Base-by-base conservation (phyloP, 768 basidiomycete species). In the Russula abietina region DNA sequence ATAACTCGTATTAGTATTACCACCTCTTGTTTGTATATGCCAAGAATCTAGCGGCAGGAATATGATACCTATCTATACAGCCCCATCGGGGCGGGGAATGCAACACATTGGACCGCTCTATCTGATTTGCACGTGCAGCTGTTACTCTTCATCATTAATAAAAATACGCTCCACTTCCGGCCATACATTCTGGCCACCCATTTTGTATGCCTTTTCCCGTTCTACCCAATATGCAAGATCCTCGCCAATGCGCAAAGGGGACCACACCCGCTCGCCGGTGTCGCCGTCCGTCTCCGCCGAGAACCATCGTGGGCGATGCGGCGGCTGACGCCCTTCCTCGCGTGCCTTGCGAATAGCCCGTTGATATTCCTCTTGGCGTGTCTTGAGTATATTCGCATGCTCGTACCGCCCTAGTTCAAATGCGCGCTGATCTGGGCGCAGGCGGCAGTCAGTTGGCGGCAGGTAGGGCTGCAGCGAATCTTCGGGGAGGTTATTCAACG, bases 401-500 rank as follows among this genome's bases (percentile, higher is more conserved):
- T 90, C 93, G 69, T 93, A 95, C 70, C 82, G 79, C 48, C 93
- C 95, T 67, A 86, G 71, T 78, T 98, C 95, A 72, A 98, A 98
- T 28, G 95, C 93, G 30, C 95, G 81, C 72, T 97, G 94, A 71
- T 98, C 95, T 0, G 93, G 93, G 0, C 95, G 83, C 30, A 97
- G 74, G 4, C 96, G 83, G 71, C 94, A 98, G 74, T 98, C 95
- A 3, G 95, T 98, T 1, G 92, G 91, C 32, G 87, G 86, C 2
- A 98, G 67, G 72, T 83, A 91, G 5, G 86, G 84, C 61, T 78
- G 78, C 14, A 98, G 76, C 3, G 82, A 82, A 11, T 85, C 82
- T 41, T 77, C 74, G 0, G 93, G 92, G 62, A 90, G 90, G 71
- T 96, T 86, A 70, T 98, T 98, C 63, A 97, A 77, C 0, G 93